These are phyloP conservation scores for Xylaria sp. DNA, from an alignment of 2,329 filamentous ascomycete genomes.

Conservation along the genomic window DNA sequence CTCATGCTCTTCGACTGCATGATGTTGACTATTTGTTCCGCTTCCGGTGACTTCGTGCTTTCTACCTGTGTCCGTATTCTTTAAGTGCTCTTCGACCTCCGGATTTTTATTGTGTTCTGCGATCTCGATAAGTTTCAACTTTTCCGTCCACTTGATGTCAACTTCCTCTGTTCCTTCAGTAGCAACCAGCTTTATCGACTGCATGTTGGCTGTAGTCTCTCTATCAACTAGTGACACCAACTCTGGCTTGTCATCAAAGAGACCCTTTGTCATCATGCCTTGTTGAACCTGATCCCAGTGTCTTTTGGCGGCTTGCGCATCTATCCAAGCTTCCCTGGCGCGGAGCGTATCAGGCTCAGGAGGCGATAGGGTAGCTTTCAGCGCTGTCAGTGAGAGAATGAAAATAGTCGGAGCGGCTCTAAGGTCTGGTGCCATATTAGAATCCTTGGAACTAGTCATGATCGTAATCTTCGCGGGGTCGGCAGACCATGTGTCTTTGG, in stretches of 20 bases:
- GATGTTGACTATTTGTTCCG: not conserved
- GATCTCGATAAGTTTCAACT: not conserved
- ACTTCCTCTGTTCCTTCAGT: not conserved
- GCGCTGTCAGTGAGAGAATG: constrained; percentile 13
- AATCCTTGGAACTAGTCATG: not conserved
- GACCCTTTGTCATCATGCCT: not conserved
- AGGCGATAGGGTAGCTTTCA: constrained; percentile 2
- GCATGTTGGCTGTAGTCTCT: not conserved
- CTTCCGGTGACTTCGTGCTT: not conserved
- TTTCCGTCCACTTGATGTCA: not conserved
- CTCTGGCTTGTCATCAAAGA: not conserved
- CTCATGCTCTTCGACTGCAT: not conserved
- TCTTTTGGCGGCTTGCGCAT: not conserved
- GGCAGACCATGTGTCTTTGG: constrained; percentile 24
- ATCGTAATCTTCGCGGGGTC: constrained; percentile 15
- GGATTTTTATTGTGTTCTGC: not conserved
- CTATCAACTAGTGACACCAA: not conserved
- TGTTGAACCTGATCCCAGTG: not conserved
- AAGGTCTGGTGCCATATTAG: not conserved
- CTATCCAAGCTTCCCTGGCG: constrained; percentile 13
- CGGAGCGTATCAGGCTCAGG: constrained; percentile 14
- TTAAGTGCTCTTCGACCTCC: not conserved
- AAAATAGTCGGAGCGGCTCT: not conserved
- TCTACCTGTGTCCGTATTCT: not conserved
- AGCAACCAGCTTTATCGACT: not conserved